Base-by-base conservation (phyloP, 208 protist species). In the Acanthamoeba rhysodes region DNA sequence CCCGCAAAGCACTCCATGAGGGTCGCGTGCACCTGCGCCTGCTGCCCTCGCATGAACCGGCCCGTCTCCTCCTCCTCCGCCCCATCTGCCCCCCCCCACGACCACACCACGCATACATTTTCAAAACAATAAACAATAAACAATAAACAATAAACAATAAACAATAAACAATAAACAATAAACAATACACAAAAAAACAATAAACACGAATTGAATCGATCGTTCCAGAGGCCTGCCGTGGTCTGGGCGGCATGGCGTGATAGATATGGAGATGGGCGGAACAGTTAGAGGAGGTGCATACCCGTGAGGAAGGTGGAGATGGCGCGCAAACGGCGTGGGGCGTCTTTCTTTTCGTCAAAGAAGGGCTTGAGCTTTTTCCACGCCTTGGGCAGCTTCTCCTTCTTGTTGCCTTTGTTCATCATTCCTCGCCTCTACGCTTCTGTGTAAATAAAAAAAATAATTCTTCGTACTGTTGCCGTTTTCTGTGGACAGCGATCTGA, bases 281-380 rank as follows among this genome's bases (percentile, higher is more conserved):
- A 41, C 37, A 41, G 37, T 41, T 41, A 41, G 37, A 41, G 37
- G 37, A 41, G 37, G 37, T 41, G 37, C 37, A 41, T 90, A 55
- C 37, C 45, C 12, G 37, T 55, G 22, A 93, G 64, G 62, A 93
- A 93, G 24, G 87, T 57, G 55, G 45, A n/a, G 27, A 68, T 45
- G 45, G 87, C 29, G 10, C 45, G 29, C 24, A 93, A n/a, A 9
- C 64, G 55, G 37, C 64, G 55, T 0, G 87, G 62, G 24, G 87
- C 87, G 29, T 93, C 87, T 27, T 74, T 93, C n/a, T 93, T 93
- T 27, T 93, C 87, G 29, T 93, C 87, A n/a, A 93, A 93, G 64
- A 93, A 93, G 64, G 45, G 32, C 87, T 93, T 93, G 10, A 93
- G 64, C 57, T 93, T 93, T 27, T 93, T 93, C 87, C 87, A 93